Evolutionary conservation across 2,329 filamentous ascomycete genomes (phyloP), one percentile per base, ranked within the genome.

Genomic region (Pseudogymnoascus sp.): DNA sequence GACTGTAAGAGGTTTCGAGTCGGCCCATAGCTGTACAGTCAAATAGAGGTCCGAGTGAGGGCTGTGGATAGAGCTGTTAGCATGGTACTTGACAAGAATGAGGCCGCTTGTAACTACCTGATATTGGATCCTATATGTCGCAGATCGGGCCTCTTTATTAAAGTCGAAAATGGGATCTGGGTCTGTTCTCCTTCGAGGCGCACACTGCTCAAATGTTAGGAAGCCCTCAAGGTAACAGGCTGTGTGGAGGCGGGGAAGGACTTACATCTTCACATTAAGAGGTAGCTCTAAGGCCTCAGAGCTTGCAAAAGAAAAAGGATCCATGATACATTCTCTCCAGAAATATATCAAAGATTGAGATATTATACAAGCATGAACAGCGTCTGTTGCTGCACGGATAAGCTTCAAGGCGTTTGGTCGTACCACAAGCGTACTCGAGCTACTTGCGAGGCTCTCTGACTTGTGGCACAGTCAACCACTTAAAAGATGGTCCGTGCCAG

Each of bases 291-390:
- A 81, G 74, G 90, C 86, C 66, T 91, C 88, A 63, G 94, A 96
- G 71, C 87, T 90, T 67, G 91, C 92, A 78, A 97, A 97, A 30
- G 92, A 96, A 76, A 96, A 97, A 59, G 92, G 88, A 76, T 99
- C 94, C 91, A 97, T 97, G 43, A 62, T 66, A 67, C 69, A 70
- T 71, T 58, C 68, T 70, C 62, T 58, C 41, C 58, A 18, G 28
- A 22, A 30, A 30, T 50, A 50, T 50, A 50, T 50, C 25, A 30
- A 18, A 50, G 6, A n/a, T 43, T 25, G n/a, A 50, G 9, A 33
- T 50, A 18, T 30, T 50, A 50, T 30, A 50, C 25, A 30, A 50
- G 43, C 43, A 47, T 28, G n/a, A 47, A 47, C 5, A 28, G 6
- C 25, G 43, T 33, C 43, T 30, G 25, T 50, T 50, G 43, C 25